Conservation (phyloP, 345 rosid species). For the Dipteronia dyeriana region DNA sequence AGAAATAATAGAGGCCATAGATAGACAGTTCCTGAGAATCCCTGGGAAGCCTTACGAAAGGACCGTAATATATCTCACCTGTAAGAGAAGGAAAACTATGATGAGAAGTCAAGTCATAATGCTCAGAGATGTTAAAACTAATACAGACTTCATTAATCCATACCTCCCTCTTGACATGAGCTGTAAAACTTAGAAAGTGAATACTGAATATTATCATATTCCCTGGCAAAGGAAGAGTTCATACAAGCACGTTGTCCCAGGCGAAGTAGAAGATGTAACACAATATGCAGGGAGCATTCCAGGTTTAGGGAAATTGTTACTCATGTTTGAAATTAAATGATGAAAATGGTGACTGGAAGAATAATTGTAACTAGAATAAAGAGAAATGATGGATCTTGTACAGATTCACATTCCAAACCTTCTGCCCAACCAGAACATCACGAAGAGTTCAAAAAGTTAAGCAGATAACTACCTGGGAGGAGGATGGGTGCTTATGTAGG, state of each 20-base stretch:
- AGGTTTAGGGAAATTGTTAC: constrained; percentile 16
- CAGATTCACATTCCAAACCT: constrained; percentile 3
- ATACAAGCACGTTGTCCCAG: constrained; percentile 59
- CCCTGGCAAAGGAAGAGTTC: constrained; percentile 43
- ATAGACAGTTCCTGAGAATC: constrained; percentile 68
- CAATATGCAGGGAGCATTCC: constrained; percentile 44
- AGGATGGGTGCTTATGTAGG: constrained; percentile 57
- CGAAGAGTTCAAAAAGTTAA: constrained; percentile 2
- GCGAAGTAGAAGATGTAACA: constrained; percentile 63
- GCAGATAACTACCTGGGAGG: constrained; percentile 51
- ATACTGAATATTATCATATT: constrained; percentile 52
- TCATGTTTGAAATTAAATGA: neutral
- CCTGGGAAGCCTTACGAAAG: constrained; percentile 64
- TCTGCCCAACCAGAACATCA: too few species aligned
- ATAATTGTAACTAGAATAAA: neutral
- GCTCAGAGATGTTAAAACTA: constrained; percentile 14
- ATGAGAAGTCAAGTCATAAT: neutral
- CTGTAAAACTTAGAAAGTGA: constrained; percentile 56
- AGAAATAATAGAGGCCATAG: constrained; percentile 66
- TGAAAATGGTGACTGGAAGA: constrained; percentile 1
- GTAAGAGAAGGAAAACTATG: constrained; percentile 20
- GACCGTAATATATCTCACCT: constrained; percentile 65
- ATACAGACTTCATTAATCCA: constrained; percentile 10
- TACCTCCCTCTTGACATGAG: constrained; percentile 55
- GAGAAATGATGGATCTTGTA: constrained; percentile 5